These are phyloP conservation scores for Myotisia sp. DNA, from an alignment of 2,329 filamentous ascomycete genomes.

Conservation along the genomic window DNA sequence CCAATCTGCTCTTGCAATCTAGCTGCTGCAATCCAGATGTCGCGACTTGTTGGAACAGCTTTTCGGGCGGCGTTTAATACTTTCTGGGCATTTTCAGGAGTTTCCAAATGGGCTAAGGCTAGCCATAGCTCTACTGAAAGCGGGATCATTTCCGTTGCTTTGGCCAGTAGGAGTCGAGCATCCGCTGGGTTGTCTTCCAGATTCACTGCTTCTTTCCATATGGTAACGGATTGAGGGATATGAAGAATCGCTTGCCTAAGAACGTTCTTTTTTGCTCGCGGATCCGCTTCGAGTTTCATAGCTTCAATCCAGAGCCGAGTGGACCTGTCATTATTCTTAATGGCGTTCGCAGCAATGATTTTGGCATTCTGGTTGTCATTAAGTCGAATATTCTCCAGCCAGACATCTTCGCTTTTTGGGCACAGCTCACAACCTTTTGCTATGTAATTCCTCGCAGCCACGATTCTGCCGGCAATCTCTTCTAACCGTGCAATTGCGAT, in stretches of 20 bases:
- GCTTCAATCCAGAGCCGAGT: constrained; percentile 89
- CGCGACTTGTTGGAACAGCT: constrained; percentile 79
- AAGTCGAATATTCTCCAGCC: constrained; percentile 88
- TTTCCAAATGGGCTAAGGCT: constrained; percentile 77
- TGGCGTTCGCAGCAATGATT: constrained; percentile 83
- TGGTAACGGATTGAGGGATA: constrained; percentile 79
- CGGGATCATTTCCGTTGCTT: constrained; percentile 90
- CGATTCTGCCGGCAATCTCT: constrained; percentile 80
- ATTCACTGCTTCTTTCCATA: constrained; percentile 98
- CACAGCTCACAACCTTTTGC: constrained; percentile 78
- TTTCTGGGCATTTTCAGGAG: constrained; percentile 79
- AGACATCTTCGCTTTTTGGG: constrained; percentile 85
- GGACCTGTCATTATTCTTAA: constrained; percentile 78
- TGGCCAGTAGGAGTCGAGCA: constrained; percentile 75
- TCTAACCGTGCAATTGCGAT: constrained; percentile 87
- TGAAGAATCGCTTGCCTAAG: constrained; percentile 82
- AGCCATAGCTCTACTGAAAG: constrained; percentile 91
- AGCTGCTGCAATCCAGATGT: constrained; percentile 93
- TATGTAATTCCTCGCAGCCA: constrained; percentile 77
- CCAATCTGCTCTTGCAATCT: constrained; percentile 82
- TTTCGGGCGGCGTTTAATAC: constrained; percentile 92
- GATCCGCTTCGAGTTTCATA: constrained; percentile 76
- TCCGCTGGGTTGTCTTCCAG: constrained; percentile 81
- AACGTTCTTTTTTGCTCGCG: constrained; percentile 79
- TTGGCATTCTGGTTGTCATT: constrained; percentile 90